Base-by-base conservation (phyloP, 78 protist species). In the Creolimax fragrantissima region DNA sequence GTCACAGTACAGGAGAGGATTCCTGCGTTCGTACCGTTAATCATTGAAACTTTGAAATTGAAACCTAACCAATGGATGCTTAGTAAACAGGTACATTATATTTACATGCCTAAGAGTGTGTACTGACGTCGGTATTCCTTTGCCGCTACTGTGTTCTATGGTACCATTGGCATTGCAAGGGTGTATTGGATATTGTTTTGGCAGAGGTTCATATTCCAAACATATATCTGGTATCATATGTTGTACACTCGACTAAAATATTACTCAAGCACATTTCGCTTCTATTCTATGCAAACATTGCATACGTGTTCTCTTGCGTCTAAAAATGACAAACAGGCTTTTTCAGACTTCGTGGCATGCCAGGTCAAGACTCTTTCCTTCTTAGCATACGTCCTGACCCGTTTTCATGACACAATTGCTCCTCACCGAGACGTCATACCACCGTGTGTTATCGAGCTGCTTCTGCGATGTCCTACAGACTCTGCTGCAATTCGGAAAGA, bases 301-400 rank as follows among this genome's bases (percentile, higher is more conserved):
- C n/a, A n/a, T n/a, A n/a, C n/a, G n/a, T n/a, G n/a, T n/a, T n/a
- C n/a, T n/a, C n/a, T n/a, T n/a, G n/a, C n/a, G n/a, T n/a, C n/a
- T n/a, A n/a, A n/a, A n/a, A n/a, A n/a, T n/a, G n/a, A n/a, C n/a
- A 35, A 93, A 43, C 42, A 85, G 89, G 94, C 88, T 5, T 95
- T 94, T 67, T 66, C 83, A 2, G 99, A 97, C 89, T 93, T 96
- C 37, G 91, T 97, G 32, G 97, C 96, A 4, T 97, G 97, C 2
- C 98, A 97, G 86, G 97, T 95, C 86, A 96, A 96, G 95, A 97
- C 98, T 17, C 93, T 96, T 3, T 97, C 98, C 2, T 96, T 97
- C 92, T 90, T 97, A 3, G 97, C 99, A 11, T 97, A 97, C 45
- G 91, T 96, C 11, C 89, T 97, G 24, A 89, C 95, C 36, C 92